A percentile compares a stretch with the other conserved stretches of the same genome.
phyloP scores from a whole-genome alignment of 805 yeast genomes.

The Ogataea polymorpha region DNA sequence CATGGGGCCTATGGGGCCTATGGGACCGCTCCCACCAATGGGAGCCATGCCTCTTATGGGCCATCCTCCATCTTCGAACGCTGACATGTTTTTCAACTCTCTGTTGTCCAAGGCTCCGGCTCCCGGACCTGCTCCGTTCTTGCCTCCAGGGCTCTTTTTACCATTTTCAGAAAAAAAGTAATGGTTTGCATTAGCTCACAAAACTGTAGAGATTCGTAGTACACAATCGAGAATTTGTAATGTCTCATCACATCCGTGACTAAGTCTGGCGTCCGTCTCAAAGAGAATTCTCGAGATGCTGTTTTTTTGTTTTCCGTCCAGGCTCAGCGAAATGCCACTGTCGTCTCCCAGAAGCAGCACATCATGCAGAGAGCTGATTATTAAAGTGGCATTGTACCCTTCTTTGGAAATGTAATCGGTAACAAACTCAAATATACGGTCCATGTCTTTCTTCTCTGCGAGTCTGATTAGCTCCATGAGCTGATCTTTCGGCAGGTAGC shows the following conservation, averaged over 20 bases:
- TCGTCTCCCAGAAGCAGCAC: slow-evolving; percentile 30
- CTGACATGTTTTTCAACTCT: slow-evolving; percentile 47
- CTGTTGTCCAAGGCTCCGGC: slow-evolving; percentile 35
- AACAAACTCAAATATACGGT: slow-evolving; percentile 25
- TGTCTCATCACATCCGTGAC: slow-evolving; percentile 88
- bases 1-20: slow-evolving; percentile 16
- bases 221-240: slow-evolving; percentile 71
- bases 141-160: slow-evolving; percentile 10
- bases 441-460: slow-evolving; percentile 22
- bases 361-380: slow-evolving; percentile 33
- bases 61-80: slow-evolving; percentile 5
- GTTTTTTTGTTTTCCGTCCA: slow-evolving; percentile 63
- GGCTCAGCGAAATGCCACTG: slow-evolving; percentile 42
- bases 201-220: slow-evolving; percentile 45
- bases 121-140: slow-evolving; percentile 9
- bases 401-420: slow-evolving; percentile 28
- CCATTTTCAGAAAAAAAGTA: slow-evolving; percentile 7
- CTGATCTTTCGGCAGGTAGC: slow-evolving; percentile 28
- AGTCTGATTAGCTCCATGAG: slow-evolving; percentile 18
- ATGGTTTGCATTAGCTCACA: slow-evolving; percentile 15
- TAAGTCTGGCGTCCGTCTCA: slow-evolving; percentile 68
- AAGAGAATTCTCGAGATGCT: slow-evolving; percentile 62
- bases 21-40: slow-evolving; percentile 5
- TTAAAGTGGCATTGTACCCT: slow-evolving; percentile 33
- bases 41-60: slow-evolving; percentile 1